phyloP scores from a whole-genome alignment of 192 early-diverging fungal species.

The Rhizoclosmatium globosum region DNA sequence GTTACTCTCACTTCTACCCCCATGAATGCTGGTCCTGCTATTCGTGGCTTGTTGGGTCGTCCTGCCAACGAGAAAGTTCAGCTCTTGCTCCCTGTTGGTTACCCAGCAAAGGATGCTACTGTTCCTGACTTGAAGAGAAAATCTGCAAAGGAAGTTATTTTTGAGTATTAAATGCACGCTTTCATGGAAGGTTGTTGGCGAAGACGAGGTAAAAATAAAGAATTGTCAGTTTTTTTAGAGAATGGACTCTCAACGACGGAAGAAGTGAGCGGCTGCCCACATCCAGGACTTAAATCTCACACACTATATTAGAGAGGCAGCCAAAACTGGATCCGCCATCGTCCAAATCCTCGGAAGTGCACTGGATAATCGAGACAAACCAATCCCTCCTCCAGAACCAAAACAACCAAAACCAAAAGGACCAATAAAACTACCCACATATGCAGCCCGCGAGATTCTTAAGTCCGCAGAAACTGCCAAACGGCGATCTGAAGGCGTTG shows the following conservation, averaged over 20 bases:
- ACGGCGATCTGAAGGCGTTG: background rate
- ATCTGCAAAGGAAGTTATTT: background rate
- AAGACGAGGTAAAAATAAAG: too few species aligned
- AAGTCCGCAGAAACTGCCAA: background rate
- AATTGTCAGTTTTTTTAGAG: background rate
- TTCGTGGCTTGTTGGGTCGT: background rate
- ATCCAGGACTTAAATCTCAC: background rate
- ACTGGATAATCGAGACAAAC: slow-evolving; percentile 1
- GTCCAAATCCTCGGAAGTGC: slow-evolving; percentile 14
- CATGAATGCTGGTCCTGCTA: slow-evolving; percentile 23
- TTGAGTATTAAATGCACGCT: background rate
- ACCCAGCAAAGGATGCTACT: slow-evolving; percentile 16
- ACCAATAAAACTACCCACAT: background rate
- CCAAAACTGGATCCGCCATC: slow-evolving; percentile 1
- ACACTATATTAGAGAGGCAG: slow-evolving; percentile 18
- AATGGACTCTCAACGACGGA: background rate
- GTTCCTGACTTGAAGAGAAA: slow-evolving; percentile 27
- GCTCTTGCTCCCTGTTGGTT: slow-evolving; percentile 18
- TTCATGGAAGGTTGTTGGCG: too few species aligned
- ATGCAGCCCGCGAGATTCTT: background rate
- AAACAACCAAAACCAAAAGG: background rate
- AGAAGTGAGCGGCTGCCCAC: background rate
- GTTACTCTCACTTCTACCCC: slow-evolving; percentile 14
- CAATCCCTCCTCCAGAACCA: background rate
- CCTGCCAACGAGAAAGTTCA: slow-evolving; percentile 21